Evolutionary conservation across 257 asterid genomes (phyloP).

Genomic region (Solanum rostratum): DNA sequence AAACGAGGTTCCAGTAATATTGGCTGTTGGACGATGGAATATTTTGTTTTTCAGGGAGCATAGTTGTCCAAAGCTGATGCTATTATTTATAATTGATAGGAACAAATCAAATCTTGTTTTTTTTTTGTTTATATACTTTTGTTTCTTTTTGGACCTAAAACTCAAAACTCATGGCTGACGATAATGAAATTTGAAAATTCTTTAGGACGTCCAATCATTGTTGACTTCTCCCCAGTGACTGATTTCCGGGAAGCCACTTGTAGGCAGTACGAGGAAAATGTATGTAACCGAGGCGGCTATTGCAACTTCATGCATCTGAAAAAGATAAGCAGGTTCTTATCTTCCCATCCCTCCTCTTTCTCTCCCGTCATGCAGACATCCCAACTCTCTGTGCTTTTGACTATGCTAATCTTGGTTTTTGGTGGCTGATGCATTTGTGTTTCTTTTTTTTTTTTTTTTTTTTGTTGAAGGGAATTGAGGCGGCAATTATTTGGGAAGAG

Average conservation of each 20-base stretch:
- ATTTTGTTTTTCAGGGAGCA: background rate
- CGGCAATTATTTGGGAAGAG: slow-evolving; percentile 61
- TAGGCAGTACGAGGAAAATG: slow-evolving; percentile 87
- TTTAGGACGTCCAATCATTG: slow-evolving; percentile 73
- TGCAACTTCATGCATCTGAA: slow-evolving; percentile 93
- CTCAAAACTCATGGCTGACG: background rate
- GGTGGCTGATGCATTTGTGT: slow-evolving; percentile 5
- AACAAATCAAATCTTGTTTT: background rate
- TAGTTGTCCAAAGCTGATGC: background rate
- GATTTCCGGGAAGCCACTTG: slow-evolving; percentile 91
- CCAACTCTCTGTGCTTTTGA: background rate
- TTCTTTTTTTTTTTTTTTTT: background rate
- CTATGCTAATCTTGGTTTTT: background rate
- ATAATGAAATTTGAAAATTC: slow-evolving; percentile 2
- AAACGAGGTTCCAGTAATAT: background rate
- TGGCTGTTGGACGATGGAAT: background rate
- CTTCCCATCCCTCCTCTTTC: background rate
- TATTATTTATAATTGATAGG: background rate
- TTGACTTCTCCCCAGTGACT: slow-evolving; percentile 87
- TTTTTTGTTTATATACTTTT: background rate
- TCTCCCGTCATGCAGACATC: background rate
- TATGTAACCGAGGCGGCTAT: slow-evolving; percentile 86
- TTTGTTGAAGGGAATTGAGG: slow-evolving; percentile 49
- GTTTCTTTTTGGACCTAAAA: too few species aligned
- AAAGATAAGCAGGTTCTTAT: slow-evolving; percentile 64